These are phyloP conservation scores for Cladosporium austrohemisphaericum DNA, from an alignment of 2,329 filamentous ascomycete species.

Conservation along the genomic window DNA sequence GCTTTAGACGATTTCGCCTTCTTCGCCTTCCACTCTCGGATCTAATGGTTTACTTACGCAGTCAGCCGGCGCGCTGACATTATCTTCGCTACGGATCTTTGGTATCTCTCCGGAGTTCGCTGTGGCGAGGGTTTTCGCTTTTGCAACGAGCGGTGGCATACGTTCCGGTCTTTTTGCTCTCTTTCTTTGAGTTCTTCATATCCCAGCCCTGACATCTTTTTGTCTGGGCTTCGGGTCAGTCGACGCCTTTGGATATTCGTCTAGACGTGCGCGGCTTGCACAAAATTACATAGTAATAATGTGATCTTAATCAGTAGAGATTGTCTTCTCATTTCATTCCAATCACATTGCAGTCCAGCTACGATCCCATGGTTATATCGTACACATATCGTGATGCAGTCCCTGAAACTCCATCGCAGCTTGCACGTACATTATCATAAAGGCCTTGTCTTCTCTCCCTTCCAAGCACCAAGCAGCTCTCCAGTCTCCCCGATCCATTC, in stretches of 20 bases:
- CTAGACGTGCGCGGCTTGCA: neutral
- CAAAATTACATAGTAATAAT: neutral
- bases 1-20: neutral
- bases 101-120: neutral
- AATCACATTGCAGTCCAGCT: too few relatives aligned
- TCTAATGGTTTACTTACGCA: neutral
- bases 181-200: neutral
- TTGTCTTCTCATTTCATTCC: too few relatives aligned
- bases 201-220: neutral
- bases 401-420: too few relatives aligned
- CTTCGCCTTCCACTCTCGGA: neutral
- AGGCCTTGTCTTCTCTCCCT: slow-evolving; percentile 54
- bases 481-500: slow-evolving; percentile 64
- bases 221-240: neutral
- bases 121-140: neutral
- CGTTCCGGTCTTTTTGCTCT: neutral
- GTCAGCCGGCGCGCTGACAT: neutral
- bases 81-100: neutral
- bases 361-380: neutral
- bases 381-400: neutral
- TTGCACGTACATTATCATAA: slow-evolving; percentile 22
- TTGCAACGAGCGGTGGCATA: slow-evolving; percentile 1
- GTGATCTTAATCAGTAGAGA: neutral
- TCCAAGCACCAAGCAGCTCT: slow-evolving; percentile 60
- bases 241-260: neutral